A percentile compares a stretch with the other conserved stretches of the same genome.
Conservation (phyloP, 2,329 filamentous ascomycete genomes). For the Microdochium paspali region DNA sequence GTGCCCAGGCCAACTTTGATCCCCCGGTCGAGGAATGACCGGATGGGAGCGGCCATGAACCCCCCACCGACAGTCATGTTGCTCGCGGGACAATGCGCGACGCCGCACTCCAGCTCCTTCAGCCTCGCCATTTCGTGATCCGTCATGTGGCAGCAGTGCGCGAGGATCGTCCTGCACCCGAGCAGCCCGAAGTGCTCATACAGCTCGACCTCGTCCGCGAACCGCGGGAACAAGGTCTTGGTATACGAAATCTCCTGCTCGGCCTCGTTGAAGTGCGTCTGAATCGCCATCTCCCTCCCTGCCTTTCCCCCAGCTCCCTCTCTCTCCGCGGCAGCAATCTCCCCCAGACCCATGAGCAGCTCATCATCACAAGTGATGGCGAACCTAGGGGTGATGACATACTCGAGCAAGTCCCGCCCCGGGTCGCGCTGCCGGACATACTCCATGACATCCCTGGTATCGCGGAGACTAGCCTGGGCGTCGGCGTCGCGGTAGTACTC, state of each 20-base stretch:
- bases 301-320: constrained; percentile 7
- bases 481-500: constrained; percentile 40
- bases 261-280: constrained; percentile 61
- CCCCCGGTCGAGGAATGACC: constrained; percentile 43
- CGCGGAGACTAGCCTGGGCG: constrained; percentile 33
- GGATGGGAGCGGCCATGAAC: constrained; percentile 52
- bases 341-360: constrained; percentile 45
- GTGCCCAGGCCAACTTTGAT: constrained; percentile 61
- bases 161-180: constrained; percentile 46
- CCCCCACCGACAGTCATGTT: constrained; percentile 55
- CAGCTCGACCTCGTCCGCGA: constrained; percentile 47
- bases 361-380: constrained; percentile 49
- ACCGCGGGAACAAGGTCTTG: constrained; percentile 42
- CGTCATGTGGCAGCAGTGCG: constrained; percentile 55
- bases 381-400: constrained; percentile 49
- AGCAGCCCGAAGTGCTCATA: constrained; percentile 48
- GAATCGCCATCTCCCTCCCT: constrained; percentile 35
- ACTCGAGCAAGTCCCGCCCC: constrained; percentile 29
- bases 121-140: constrained; percentile 44
- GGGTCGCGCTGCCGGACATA: constrained; percentile 37
- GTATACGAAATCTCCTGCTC: constrained; percentile 50
- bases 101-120: constrained; percentile 38
- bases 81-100: constrained; percentile 55
- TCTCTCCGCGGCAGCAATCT: constrained; percentile 35
- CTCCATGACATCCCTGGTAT: constrained; percentile 38